Conservation (phyloP, 306 rosid species). For the Lagenaria siceraria region DNA sequence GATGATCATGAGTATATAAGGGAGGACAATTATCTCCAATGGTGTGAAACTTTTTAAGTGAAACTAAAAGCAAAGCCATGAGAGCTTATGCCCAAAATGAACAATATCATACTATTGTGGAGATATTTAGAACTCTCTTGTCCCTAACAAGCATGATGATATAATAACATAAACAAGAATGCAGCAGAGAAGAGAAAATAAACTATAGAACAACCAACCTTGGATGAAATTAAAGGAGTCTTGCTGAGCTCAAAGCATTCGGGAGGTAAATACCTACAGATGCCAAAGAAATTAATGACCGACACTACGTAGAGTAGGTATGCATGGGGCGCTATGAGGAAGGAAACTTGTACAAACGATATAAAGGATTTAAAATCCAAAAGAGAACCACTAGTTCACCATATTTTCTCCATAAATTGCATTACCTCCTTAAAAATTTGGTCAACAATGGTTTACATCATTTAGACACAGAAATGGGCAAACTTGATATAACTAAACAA, state of each 20-base stretch:
- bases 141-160: no score
- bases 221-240: slow-evolving; percentile 93
- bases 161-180: neutral
- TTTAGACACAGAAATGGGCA: neutral
- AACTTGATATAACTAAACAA: neutral
- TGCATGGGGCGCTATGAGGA: neutral
- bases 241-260: slow-evolving; percentile 93
- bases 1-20: no score
- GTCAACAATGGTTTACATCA: neutral
- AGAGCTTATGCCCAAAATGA: no score
- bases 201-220: slow-evolving; percentile 30
- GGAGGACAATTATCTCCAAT: no score
- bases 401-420: neutral
- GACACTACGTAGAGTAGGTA: neutral
- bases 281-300: neutral
- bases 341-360: neutral
- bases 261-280: slow-evolving; percentile 88
- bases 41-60: no score
- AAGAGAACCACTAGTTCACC: neutral
- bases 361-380: neutral
- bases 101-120: no score
- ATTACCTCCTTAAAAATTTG: neutral
- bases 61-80: no score
- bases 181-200: neutral
- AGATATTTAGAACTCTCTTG: no score